Percentiles rank a stretch among this genome's conserved stretches.
Conservation (phyloP, 108 stramenopile genomes). For the Fragilaria crotonensis region DNA sequence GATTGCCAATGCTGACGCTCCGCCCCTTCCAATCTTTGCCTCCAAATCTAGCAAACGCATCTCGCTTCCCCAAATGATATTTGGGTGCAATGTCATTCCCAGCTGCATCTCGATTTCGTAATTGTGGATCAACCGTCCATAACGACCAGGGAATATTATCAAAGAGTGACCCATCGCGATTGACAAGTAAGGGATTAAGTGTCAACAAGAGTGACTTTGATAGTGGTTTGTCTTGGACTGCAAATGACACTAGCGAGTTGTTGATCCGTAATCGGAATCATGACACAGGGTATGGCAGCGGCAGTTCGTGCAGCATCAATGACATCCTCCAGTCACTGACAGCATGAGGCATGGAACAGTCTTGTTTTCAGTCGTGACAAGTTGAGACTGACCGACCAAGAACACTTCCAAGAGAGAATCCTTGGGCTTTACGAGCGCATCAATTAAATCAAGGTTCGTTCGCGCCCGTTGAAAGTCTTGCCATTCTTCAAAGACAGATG, state of each 20-base stretch:
- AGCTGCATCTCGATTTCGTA: slow-evolving; percentile 64
- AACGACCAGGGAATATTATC: slow-evolving; percentile 69
- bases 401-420: background rate
- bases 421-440: background rate
- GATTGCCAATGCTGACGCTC: slow-evolving; percentile 43
- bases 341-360: background rate
- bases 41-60: slow-evolving; percentile 78
- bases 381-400: background rate
- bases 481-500: background rate
- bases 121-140: slow-evolving; percentile 68
- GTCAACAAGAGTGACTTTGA: slow-evolving; percentile 47
- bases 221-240: slow-evolving; percentile 26
- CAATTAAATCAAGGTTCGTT: background rate
- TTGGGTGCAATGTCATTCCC: slow-evolving; percentile 48
- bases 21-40: slow-evolving; percentile 72
- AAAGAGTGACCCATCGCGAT: slow-evolving; percentile 64
- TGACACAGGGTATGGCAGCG: background rate
- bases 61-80: slow-evolving; percentile 72
- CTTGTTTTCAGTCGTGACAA: background rate
- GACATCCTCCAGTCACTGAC: background rate
- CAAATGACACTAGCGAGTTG: slow-evolving; percentile 36
- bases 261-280: background rate
- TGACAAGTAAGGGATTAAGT: slow-evolving; percentile 49
- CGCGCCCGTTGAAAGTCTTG: background rate
- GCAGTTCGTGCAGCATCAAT: too few species aligned